Conservation (phyloP, 2,329 filamentous ascomycete species). For the Aureobasidium sp. region DNA sequence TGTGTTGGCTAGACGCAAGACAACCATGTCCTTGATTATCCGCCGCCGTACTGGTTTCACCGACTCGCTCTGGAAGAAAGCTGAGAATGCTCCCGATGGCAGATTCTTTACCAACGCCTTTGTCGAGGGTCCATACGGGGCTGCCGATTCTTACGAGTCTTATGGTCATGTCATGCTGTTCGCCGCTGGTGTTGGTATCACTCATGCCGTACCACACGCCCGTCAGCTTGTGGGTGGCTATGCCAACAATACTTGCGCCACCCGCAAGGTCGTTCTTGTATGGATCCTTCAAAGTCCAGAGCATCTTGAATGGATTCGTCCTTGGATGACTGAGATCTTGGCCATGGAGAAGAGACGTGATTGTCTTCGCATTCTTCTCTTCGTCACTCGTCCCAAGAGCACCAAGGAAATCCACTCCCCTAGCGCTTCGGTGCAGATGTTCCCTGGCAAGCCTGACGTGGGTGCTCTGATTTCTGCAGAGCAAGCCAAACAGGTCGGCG, state of each 20-base stretch:
- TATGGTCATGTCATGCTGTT: conserved; percentile 90
- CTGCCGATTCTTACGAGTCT: conserved; percentile 70
- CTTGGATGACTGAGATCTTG: conserved; percentile 82
- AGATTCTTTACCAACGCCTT: conserved; percentile 60
- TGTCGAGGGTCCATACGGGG: conserved; percentile 47
- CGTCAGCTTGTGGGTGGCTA: conserved; percentile 52
- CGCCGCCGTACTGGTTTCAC: conserved; percentile 86
- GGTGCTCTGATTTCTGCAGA: conserved; percentile 72
- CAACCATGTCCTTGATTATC: conserved; percentile 70
- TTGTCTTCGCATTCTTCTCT: conserved; percentile 76
- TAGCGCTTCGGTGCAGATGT: conserved; percentile 79
- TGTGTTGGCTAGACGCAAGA: conserved; percentile 40
- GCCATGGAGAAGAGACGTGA: conserved; percentile 73
- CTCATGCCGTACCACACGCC: conserved; percentile 85
- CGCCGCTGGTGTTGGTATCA: conserved; percentile 89
- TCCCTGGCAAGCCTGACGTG: conserved; percentile 79
- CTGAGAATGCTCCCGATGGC: conserved; percentile 44
- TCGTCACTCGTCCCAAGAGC: conserved; percentile 79
- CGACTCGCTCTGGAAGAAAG: conserved; percentile 66
- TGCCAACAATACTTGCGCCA: conserved; percentile 66
- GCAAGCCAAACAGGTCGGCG: conserved; percentile 71
- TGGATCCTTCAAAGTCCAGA: conserved; percentile 91
- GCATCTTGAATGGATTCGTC: conserved; percentile 85
- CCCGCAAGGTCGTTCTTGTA: conserved; percentile 71
- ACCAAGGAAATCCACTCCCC: conserved; percentile 72